Percentiles rank a stretch among this genome's conserved stretches.
Conservation (phyloP, 805 yeast genomes). For the Starmerella bombi region DNA sequence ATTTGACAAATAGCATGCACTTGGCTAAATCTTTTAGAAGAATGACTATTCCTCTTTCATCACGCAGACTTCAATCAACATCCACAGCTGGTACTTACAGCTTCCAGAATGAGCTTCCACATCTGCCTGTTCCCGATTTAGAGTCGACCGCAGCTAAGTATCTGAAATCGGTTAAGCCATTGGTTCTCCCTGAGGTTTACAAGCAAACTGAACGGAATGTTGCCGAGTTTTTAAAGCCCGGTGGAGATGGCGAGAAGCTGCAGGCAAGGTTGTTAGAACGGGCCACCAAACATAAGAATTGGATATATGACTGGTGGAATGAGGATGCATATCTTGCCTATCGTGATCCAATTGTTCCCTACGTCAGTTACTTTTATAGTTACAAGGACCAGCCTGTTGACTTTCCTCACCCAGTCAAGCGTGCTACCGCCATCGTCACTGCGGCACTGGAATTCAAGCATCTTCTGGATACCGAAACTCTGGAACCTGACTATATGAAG, state of each 20-base stretch:
- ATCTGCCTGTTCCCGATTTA: slow-evolving; percentile 76
- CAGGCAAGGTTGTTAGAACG: slow-evolving; percentile 52
- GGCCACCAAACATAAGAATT: slow-evolving; percentile 53
- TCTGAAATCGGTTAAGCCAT: slow-evolving; percentile 61
- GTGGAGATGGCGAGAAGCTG: slow-evolving; percentile 52
- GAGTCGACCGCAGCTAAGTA: slow-evolving; percentile 57
- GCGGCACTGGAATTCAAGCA: slow-evolving; percentile 57
- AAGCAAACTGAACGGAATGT: slow-evolving; percentile 44
- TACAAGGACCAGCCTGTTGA: slow-evolving; percentile 49
- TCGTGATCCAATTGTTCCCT: slow-evolving; percentile 90
- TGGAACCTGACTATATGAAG: slow-evolving; percentile 68
- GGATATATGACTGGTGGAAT: slow-evolving; percentile 92
- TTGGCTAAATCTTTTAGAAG: not conserved
- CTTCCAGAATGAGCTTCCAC: slow-evolving; percentile 62
- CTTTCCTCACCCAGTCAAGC: slow-evolving; percentile 30
- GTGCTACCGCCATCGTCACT: slow-evolving; percentile 62
- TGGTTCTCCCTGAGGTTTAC: slow-evolving; percentile 38
- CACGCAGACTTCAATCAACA: slow-evolving; percentile 23
- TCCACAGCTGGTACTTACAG: slow-evolving; percentile 43
- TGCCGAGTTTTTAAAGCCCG: slow-evolving; percentile 47
- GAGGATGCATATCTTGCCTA: slow-evolving; percentile 81
- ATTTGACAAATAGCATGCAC: no score
- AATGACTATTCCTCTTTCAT: slow-evolving; percentile 3
- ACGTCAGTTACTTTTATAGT: slow-evolving; percentile 76
- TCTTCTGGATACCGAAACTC: slow-evolving; percentile 51